Base-by-base conservation (phyloP, 768 basidiomycete genomes). In the Suillus subalutaceus region DNA sequence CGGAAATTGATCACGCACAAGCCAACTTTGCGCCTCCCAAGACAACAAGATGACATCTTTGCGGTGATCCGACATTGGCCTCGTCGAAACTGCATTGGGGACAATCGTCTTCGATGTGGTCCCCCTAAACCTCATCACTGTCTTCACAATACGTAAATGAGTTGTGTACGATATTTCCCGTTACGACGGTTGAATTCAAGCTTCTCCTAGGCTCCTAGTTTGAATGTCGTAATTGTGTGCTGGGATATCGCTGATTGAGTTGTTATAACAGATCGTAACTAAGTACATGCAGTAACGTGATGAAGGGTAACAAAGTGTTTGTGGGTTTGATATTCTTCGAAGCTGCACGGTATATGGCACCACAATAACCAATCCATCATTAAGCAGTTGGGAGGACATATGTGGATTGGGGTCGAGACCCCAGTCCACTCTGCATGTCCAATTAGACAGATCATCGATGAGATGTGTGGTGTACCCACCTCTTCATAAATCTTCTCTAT, bases 401-500 rank as follows among this genome's bases (percentile, higher is more conserved):
- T 32, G 59, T 60, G 9, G 79, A 79, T 30, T 70, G 70, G n/a
- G 77, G 79, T 40, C 77, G 77, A 63, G 75, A 74, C 4, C 79
- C 78, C 62, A 80, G 70, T 30, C 76, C 73, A 52, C 65, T 74
- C 79, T 80, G 58, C 37, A 56, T 37, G 46, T 46, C 18, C 23
- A 59, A 63, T 63, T 60, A 63, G 46, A 20, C 26, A 3, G 52
- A 37, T 32, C n/a, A 37, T n/a, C 62, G 41, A 35, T 65, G n/a
- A 15, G 37, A 65, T n/a, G 64, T 38, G 12, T 56, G 26, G 20
- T 43, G 67, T 23, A 67, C 78, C 32, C 63, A 83, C 86, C 80
- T 82, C 80, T 35, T 78, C 79, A 70, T 90, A 90, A 18, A 90
- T 79, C 61, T 78, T 77, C 69, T 90, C 89, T 56, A 90, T 83